phyloP scores from a whole-genome alignment of 2,329 filamentous ascomycete species.

The Berkeleyomyces rouxiae region DNA sequence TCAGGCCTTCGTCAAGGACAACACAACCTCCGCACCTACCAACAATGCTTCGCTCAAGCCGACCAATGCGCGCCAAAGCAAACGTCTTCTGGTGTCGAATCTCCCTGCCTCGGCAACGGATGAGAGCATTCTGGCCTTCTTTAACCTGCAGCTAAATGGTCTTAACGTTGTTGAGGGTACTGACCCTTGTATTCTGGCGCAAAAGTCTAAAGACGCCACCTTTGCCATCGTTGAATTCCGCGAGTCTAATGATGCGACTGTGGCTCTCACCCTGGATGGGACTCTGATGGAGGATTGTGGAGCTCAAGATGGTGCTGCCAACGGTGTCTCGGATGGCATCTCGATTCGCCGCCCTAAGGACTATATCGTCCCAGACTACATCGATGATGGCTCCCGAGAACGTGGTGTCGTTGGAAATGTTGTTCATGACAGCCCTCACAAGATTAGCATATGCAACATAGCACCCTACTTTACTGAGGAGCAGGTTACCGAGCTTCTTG shows the following conservation, averaged over 20 bases:
- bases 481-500: conserved; percentile 77
- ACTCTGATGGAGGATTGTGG: conserved; percentile 53
- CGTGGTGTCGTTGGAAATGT: conserved; percentile 61
- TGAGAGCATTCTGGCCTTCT: conserved; percentile 64
- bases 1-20: conserved; percentile 82
- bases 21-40: conserved; percentile 34
- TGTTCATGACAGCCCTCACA: conserved; percentile 85
- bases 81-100: conserved; percentile 78
- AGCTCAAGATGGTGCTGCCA: conserved; percentile 42
- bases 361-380: conserved; percentile 71
- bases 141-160: conserved; percentile 94
- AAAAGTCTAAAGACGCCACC: conserved; percentile 59
- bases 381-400: conserved; percentile 56
- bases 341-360: conserved; percentile 81
- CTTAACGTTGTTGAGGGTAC: conserved; percentile 72
- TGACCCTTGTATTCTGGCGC: conserved; percentile 72
- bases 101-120: conserved; percentile 58
- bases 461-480: conserved; percentile 78
- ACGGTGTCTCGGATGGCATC: conserved; percentile 42
- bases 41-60: conserved; percentile 74
- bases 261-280: conserved; percentile 78
- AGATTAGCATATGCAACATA: conserved; percentile 84
- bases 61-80: conserved; percentile 82
- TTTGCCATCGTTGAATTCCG: conserved; percentile 91
- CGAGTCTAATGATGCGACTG: conserved; percentile 69